Evolutionary conservation across 495 filamentous ascomycete genomes (phyloP).

Genomic region (Neurospora sp.): DNA sequence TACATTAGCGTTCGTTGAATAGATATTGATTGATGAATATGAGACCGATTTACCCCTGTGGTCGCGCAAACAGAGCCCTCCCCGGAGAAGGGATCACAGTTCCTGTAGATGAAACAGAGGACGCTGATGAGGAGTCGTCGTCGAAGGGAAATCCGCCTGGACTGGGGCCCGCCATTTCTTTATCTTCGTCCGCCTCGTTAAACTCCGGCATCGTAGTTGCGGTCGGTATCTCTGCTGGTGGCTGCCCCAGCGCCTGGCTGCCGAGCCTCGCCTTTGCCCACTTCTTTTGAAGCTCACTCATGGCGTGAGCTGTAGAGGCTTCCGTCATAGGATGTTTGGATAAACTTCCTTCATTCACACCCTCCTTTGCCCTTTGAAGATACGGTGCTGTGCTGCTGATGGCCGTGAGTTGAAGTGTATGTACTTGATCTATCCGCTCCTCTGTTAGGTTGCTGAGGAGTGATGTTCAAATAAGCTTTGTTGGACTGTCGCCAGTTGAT

Average conservation of each 20-base stretch:
- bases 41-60: slow-evolving; percentile 43
- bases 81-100: slow-evolving; percentile 76
- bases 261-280: slow-evolving; percentile 74
- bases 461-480: neutral
- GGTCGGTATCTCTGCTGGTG: slow-evolving; percentile 4
- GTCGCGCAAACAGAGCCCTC: slow-evolving; percentile 61
- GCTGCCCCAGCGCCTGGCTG: neutral
- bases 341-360: neutral
- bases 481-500: neutral
- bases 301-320: slow-evolving; percentile 24
- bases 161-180: slow-evolving; percentile 24
- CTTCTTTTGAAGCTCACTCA: slow-evolving; percentile 81
- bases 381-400: neutral
- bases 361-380: neutral
- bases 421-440: neutral
- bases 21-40: slow-evolving; percentile 5
- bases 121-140: slow-evolving; percentile 65
- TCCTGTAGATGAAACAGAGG: slow-evolving; percentile 76
- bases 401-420: neutral
- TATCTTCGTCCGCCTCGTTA: slow-evolving; percentile 45
- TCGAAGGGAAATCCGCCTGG: slow-evolving; percentile 31
- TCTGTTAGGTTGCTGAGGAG: neutral
- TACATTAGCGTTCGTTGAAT: slow-evolving; percentile 13
- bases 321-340: neutral
- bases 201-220: slow-evolving; percentile 21